These are phyloP conservation scores for Lentinula novae-zelandiae DNA, from an alignment of 1,284 basidiomycete species.

Conservation along the genomic window DNA sequence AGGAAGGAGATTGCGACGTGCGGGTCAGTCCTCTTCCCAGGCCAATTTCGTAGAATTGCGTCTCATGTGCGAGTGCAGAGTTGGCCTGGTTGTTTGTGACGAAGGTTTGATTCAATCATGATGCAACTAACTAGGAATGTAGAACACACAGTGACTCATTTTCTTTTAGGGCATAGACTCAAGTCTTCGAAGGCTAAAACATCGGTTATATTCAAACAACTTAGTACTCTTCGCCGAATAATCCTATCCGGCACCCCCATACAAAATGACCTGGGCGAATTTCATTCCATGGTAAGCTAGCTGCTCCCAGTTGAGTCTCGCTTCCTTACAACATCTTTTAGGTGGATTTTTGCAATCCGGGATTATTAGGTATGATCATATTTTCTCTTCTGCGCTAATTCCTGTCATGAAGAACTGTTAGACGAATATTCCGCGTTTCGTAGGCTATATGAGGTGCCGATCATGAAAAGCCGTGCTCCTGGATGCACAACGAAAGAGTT, in stretches of 20 bases:
- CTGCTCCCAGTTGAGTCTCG: neutral
- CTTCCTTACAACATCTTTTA: conserved; percentile 25
- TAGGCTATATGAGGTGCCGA: conserved; percentile 85
- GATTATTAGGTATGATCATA: conserved; percentile 62
- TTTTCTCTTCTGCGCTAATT: neutral
- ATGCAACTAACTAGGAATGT: neutral
- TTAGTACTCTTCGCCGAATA: conserved; percentile 72
- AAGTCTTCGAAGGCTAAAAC: conserved; percentile 95
- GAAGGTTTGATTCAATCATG: conserved; percentile 60
- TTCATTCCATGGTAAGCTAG: conserved; percentile 83
- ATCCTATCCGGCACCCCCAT: conserved; percentile 97
- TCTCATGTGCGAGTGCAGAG: conserved; percentile 54
- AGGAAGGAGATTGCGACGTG: conserved; percentile 63
- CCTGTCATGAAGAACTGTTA: conserved; percentile 20
- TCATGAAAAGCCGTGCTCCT: conserved; percentile 83
- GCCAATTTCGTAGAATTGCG: neutral
- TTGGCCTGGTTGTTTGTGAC: conserved; percentile 94
- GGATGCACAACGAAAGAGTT: conserved; percentile 70
- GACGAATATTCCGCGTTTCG: conserved; percentile 75
- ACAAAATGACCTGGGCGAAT: conserved; percentile 94
- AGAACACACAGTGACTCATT: neutral
- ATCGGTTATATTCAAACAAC: conserved; percentile 80
- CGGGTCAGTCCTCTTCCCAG: conserved; percentile 40
- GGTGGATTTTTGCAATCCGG: conserved; percentile 94
- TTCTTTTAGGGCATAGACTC: conserved; percentile 77